Base-by-base conservation (phyloP, 73 alveolate species). In the Tetrahymena borealis region DNA sequence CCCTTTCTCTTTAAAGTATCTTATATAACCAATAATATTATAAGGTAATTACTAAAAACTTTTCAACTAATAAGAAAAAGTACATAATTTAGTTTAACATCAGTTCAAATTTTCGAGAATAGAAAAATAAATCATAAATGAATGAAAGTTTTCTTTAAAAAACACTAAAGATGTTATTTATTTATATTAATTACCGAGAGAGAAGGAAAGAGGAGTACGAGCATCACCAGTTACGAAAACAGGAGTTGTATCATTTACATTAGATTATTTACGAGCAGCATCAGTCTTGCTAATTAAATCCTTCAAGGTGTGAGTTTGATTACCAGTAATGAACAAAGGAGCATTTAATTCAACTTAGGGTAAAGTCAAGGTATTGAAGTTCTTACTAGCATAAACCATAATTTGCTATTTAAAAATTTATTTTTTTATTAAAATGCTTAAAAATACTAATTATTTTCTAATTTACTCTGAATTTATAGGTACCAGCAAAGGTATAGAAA, bases 391-490 rank as follows among this genome's bases (percentile, higher is more conserved):
- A 41, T 93, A 93, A 31, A 39, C 90, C 39, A 93, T 60, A 60
- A 60, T 60, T 60, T 60, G 38, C 85, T 60, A n/a, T 60, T 60
- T 2, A 11, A 24, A n/a, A n/a, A 20, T 24, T 18, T 0, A 31
- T 11, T 18, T 60, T 24, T 15, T 2, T 3, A 6, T 60, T 60
- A n/a, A 18, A 18, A 20, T 24, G 11, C 9, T 16, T 42, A 39
- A 16, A 78, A 91, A 60, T 85, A 79, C 91, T 78, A 37, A 12
- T n/a, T 78, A 33, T 35, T 37, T 18, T n/a, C 28, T 35, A 33
- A 60, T 40, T 39, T 92, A 92, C 95, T 90, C 95, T 93, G 91
- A 93, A 93, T 85, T 93, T 93, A 77, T 93, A 93, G 28, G 95
- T 93, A 10, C 95, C 95, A 38, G 95, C 93, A 90, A 79, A 93